Evolutionary conservation across 805 yeast genomes (phyloP).

Genomic region (Novakomyces olei): DNA sequence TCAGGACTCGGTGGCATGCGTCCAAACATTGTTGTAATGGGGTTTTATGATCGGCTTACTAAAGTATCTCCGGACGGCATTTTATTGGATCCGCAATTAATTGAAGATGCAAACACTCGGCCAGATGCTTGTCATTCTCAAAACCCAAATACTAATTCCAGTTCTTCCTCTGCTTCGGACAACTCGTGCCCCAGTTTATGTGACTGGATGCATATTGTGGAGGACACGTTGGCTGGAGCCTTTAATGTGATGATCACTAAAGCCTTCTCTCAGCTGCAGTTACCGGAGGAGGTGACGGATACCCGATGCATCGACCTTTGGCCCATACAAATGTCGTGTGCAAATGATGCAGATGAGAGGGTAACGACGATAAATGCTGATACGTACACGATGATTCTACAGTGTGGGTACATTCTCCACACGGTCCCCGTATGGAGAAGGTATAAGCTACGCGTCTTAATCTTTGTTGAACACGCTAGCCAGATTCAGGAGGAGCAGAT

Average conservation of each 20-base stretch:
- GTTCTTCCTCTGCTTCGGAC: background rate
- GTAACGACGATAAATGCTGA: conserved; percentile 78
- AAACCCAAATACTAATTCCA: background rate
- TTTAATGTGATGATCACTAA: conserved; percentile 87
- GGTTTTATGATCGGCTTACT: conserved; percentile 42
- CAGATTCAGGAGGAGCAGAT: conserved; percentile 51
- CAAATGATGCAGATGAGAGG: conserved; percentile 42
- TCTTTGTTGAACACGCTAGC: conserved; percentile 56
- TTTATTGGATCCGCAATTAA: background rate
- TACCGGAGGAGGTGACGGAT: conserved; percentile 29
- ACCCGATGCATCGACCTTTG: conserved; percentile 56
- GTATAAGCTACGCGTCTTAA: conserved; percentile 57
- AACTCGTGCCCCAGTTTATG: background rate
- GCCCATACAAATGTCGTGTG: conserved; percentile 92
- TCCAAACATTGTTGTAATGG: conserved; percentile 83
- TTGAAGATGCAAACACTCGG: background rate
- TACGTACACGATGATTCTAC: conserved; percentile 81
- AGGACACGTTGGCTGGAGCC: conserved; percentile 69
- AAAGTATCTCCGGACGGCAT: background rate
- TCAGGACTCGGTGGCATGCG: conserved; percentile 98
- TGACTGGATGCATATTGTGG: conserved; percentile 78
- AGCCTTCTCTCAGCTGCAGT: conserved; percentile 44
- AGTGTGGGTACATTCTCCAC: conserved; percentile 74
- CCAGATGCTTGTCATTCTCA: background rate
- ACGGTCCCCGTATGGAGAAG: conserved; percentile 87